phyloP scores from a whole-genome alignment of 2,329 filamentous ascomycete genomes.

The Colletotrichum sp. region DNA sequence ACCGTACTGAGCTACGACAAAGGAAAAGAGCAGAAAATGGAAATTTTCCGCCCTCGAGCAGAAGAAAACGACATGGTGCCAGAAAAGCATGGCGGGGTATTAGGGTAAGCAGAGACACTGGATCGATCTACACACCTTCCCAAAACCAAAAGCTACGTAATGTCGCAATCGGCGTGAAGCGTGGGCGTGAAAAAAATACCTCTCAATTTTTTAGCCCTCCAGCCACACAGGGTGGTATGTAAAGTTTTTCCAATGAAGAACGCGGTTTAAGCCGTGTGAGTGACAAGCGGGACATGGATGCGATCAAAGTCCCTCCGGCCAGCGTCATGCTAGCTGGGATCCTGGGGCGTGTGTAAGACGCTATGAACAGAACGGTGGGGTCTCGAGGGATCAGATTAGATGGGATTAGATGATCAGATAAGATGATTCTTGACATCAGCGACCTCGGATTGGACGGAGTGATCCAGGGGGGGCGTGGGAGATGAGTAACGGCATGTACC shows the following conservation, averaged over 20 bases:
- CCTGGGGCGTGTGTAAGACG: background rate
- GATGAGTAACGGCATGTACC: conserved; percentile 1
- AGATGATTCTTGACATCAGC: background rate
- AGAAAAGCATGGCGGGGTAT: background rate
- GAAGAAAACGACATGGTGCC: background rate
- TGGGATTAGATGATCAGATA: conserved; percentile 22
- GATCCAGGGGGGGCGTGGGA: background rate
- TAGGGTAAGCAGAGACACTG: background rate
- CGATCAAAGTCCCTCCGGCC: background rate
- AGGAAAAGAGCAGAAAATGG: background rate
- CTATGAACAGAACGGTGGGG: background rate
- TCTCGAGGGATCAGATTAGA: conserved; percentile 7
- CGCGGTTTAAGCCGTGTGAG: background rate
- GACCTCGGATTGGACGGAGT: background rate
- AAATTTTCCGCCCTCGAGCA: background rate
- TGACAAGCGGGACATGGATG: background rate
- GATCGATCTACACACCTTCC: background rate
- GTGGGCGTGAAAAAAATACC: background rate
- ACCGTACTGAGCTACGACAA: background rate
- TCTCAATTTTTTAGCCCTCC: background rate
- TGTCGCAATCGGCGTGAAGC: background rate
- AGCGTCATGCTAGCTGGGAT: background rate
- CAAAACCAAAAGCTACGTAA: background rate
- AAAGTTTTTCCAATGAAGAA: background rate
- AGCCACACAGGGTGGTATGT: background rate